Percentiles rank a stretch among this genome's conserved stretches.
These are phyloP conservation scores for Lepidium africanum DNA, from an alignment of 345 rosid species.

Conservation along the genomic window DNA sequence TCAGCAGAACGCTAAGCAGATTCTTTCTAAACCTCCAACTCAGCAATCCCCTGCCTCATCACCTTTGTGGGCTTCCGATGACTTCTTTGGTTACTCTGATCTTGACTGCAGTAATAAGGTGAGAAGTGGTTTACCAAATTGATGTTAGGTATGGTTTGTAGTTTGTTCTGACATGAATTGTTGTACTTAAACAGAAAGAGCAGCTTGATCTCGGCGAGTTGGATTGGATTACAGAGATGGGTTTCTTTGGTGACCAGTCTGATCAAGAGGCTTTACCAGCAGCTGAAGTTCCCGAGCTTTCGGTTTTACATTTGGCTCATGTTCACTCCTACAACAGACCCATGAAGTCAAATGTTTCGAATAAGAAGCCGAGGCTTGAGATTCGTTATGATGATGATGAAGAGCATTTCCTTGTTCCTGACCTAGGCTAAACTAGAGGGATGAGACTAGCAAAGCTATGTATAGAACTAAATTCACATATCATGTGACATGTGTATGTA, in stretches of 20 bases:
- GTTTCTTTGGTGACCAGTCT: constrained; percentile 52
- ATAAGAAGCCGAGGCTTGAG: constrained; percentile 77
- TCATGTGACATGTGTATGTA: neutral
- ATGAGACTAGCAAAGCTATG: constrained; percentile 55
- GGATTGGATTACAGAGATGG: constrained; percentile 71
- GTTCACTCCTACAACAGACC: constrained; percentile 34
- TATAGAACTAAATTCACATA: constrained; percentile 15
- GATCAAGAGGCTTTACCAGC: constrained; percentile 52
- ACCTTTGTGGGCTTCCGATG: constrained; percentile 61
- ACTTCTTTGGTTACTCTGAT: constrained; percentile 63
- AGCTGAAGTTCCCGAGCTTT: constrained; percentile 92
- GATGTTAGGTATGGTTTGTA: neutral
- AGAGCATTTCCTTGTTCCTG: constrained; percentile 79
- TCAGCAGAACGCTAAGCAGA: constrained; percentile 19
- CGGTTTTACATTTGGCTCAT: constrained; percentile 34
- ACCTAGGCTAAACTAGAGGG: constrained; percentile 64
- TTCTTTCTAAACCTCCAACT: constrained; percentile 30
- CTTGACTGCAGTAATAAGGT: constrained; percentile 69
- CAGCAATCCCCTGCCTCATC: constrained; percentile 38
- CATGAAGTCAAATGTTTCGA: constrained; percentile 39
- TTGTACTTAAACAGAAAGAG: constrained; percentile 28
- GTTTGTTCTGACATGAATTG: neutral
- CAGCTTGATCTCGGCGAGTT: constrained; percentile 68
- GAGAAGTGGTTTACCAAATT: neutral
- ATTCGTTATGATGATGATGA: constrained; percentile 48